Percentiles rank a stretch among this genome's conserved stretches.
Evolutionary conservation across 805 yeast species (phyloP).

Genomic region (Pichia sporocuriosa): DNA sequence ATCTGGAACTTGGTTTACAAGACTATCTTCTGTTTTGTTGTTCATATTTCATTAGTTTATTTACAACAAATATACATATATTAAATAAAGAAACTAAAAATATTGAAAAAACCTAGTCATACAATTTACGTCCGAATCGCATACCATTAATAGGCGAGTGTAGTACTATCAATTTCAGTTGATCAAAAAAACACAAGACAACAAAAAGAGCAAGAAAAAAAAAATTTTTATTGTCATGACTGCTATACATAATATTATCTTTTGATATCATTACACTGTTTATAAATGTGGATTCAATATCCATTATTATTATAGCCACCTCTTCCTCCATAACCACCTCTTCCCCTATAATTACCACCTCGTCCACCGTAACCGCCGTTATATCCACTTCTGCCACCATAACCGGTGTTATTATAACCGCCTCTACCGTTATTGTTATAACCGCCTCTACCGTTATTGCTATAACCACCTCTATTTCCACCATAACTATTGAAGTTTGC

Average conservation of each 20-base stretch:
- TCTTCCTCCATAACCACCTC: background rate
- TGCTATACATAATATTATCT: no score
- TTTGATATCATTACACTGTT: no score
- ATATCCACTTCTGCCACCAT: conserved; percentile 8
- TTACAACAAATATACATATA: no score
- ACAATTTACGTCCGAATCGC: no score
- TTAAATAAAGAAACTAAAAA: no score
- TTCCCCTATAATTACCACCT: conserved; percentile 4
- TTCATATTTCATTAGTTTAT: no score
- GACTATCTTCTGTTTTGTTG: background rate
- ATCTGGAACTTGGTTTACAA: background rate
- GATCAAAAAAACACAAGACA: no score
- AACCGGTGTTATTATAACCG: background rate
- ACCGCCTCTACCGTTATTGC: conserved; percentile 10
- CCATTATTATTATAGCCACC: conserved; percentile 4
- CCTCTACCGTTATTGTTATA: conserved; percentile 3
- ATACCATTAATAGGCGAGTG: no score
- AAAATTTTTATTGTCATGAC: no score
- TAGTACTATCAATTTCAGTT: no score
- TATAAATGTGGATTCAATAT: background rate
- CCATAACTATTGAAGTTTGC: conserved; percentile 12
- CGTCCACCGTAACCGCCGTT: background rate
- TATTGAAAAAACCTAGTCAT: no score
- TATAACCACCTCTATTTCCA: background rate
- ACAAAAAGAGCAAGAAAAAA: no score